Evolutionary conservation across 768 basidiomycete species (phyloP), one percentile per base, ranked within the genome.

Genomic region (Pholiota molesta): DNA sequence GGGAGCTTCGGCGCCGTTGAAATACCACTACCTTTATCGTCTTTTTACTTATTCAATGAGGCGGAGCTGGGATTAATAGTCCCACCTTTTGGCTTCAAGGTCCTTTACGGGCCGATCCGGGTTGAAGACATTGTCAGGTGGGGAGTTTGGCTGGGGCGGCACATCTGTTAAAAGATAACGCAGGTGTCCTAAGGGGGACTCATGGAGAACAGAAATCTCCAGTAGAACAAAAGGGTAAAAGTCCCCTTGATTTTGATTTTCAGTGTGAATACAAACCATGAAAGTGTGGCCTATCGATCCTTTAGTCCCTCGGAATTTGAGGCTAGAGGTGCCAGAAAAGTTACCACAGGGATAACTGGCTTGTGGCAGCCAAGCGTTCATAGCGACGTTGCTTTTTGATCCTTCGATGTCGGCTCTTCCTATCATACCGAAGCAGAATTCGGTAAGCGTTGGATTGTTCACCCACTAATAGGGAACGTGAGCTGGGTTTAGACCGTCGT

Each of bases 261-360:
- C 86, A 87, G 85, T 86, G 82, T 84, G 83, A 85, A 87, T 86
- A 87, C 83, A 86, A 86, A 88, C 86, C 85, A 85, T 86, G 86
- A 88, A 88, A 89, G 87, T 84, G 85, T 85, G 86, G 87, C 86
- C 87, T 87, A 88, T 87, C 85, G 85, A 88, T 87, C 86, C 86
- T 88, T 89, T 86, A 85, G 86, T 85, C 84, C 84, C 83, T 86
- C 83, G 76, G 86, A 86, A 83, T 87, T 86, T 85, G 83, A 86
- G 84, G 85, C 85, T 86, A 87, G 86, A 87, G 86, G 86, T 88
- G 86, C 84, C 85, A 86, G 85, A 87, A 86, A 87, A 86, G 84
- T 85, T 74, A 88, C 86, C 85, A 87, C 85, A 86, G 84, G 86
- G 85, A 86, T 86, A 86, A 87, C 85, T 86, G 85, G 84, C 86